Conservation (phyloP, 164 flowering plant genomes). For the Sextonia rubra region DNA sequence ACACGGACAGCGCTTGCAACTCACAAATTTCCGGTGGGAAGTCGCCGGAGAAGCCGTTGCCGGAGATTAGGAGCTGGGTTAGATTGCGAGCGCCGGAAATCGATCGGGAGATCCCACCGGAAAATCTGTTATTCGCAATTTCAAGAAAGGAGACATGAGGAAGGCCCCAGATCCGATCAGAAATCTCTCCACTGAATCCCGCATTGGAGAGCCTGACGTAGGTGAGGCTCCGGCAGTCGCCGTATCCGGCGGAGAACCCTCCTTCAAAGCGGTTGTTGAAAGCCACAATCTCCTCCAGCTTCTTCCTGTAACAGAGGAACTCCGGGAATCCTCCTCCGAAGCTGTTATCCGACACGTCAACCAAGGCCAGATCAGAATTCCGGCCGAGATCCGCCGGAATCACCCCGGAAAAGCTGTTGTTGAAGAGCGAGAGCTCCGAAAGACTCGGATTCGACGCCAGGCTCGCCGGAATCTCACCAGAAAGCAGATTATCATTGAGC, state of each 20-base stretch:
- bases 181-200: conserved; percentile 41
- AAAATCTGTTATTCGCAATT: conserved; percentile 37
- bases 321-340: conserved; percentile 56
- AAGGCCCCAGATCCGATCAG: conserved; percentile 46
- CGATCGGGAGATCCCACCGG: conserved; percentile 40
- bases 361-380: conserved; percentile 28
- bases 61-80: conserved; percentile 27
- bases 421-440: conserved; percentile 44
- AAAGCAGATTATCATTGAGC: conserved; percentile 51
- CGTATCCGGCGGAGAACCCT: conserved; percentile 36
- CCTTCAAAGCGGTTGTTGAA: conserved; percentile 59
- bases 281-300: conserved; percentile 28
- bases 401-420: conserved; percentile 54
- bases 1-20: conserved; percentile 13
- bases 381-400: conserved; percentile 54
- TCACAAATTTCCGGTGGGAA: conserved; percentile 43
- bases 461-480: conserved; percentile 47
- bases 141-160: conserved; percentile 30
- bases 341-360: conserved; percentile 64
- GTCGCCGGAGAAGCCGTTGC: conserved; percentile 50
- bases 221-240: conserved; percentile 42
- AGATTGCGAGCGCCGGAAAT: conserved; percentile 32
- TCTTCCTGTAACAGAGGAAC: conserved; percentile 39
- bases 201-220: conserved; percentile 46
- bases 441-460: conserved; percentile 39